Evolutionary conservation across 345 rosid species (phyloP).

Genomic region (Syzygium aqueum): DNA sequence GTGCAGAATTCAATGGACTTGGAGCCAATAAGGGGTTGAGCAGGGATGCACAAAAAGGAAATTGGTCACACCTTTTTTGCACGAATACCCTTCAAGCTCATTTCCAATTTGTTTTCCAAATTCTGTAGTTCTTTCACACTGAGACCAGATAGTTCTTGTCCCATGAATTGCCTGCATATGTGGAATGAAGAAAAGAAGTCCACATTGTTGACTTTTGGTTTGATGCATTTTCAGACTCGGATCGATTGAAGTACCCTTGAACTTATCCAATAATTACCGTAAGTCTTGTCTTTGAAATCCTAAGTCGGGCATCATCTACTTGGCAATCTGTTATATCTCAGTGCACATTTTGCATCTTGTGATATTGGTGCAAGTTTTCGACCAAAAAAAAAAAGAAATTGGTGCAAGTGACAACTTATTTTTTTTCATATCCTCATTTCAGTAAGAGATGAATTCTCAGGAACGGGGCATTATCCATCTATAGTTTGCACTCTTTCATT

Average conservation of each 20-base stretch:
- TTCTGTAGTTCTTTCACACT: conserved; percentile 45
- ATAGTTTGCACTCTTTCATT: not conserved
- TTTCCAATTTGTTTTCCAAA: conserved; percentile 63
- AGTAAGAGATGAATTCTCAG: not conserved
- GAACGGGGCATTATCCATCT: not conserved
- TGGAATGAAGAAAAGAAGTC: not conserved
- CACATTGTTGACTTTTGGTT: not conserved
- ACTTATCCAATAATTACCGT: not conserved
- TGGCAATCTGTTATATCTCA: not conserved
- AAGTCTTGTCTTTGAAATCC: not conserved
- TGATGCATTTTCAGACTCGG: not conserved
- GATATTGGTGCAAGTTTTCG: not conserved
- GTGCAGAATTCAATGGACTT: not conserved
- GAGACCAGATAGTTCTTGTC: conserved; percentile 73
- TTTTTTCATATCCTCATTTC: not conserved
- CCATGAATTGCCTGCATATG: conserved; percentile 58
- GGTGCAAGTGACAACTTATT: not conserved
- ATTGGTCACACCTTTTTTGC: conserved; percentile 40
- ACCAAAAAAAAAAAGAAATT: too few relatives aligned
- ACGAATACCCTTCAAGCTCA: conserved; percentile 55
- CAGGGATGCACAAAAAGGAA: not conserved
- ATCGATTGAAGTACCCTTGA: not conserved
- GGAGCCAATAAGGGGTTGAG: not conserved
- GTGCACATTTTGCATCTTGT: not conserved
- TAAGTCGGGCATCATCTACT: not conserved